Conservation (phyloP, 1,139 yeast species). For the Arxiozyma telluris region DNA sequence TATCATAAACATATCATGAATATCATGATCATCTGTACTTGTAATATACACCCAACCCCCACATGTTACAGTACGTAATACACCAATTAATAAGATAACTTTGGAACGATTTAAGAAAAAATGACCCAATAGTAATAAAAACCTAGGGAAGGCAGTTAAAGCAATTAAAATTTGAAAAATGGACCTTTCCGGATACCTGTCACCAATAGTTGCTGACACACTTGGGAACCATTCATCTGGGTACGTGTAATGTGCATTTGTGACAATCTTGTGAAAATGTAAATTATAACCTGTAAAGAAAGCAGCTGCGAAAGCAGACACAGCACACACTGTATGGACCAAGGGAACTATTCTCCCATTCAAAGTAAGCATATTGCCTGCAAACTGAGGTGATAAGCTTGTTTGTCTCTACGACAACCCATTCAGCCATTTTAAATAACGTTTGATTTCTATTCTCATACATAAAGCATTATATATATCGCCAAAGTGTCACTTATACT, state of each 20-base stretch:
- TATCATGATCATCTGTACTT: slow-evolving; percentile 92
- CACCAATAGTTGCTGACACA: slow-evolving; percentile 95
- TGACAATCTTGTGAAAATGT: slow-evolving; percentile 79
- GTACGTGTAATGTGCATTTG: slow-evolving; percentile 76
- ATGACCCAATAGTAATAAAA: slow-evolving; percentile 56
- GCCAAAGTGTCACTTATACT: no score
- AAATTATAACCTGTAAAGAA: slow-evolving; percentile 60
- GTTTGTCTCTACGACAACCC: background rate
- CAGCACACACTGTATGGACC: slow-evolving; percentile 65
- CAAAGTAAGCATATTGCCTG: slow-evolving; percentile 23
- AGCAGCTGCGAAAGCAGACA: slow-evolving; percentile 66
- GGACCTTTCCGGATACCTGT: slow-evolving; percentile 90
- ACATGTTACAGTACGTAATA: slow-evolving; percentile 80
- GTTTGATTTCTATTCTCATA: no score
- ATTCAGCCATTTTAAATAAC: no score
- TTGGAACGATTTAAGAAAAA: slow-evolving; percentile 34
- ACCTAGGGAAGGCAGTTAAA: slow-evolving; percentile 78
- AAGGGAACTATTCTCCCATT: slow-evolving; percentile 60
- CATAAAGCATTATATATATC: background rate
- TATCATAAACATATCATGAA: slow-evolving; percentile 94
- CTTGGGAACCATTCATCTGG: slow-evolving; percentile 99
- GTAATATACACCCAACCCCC: slow-evolving; percentile 99
- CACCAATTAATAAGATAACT: slow-evolving; percentile 42
- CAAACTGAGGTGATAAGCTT: background rate
- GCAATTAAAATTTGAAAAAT: slow-evolving; percentile 78